Evolutionary conservation across 257 asterid genomes (phyloP).

Genomic region (Solanum chilense): DNA sequence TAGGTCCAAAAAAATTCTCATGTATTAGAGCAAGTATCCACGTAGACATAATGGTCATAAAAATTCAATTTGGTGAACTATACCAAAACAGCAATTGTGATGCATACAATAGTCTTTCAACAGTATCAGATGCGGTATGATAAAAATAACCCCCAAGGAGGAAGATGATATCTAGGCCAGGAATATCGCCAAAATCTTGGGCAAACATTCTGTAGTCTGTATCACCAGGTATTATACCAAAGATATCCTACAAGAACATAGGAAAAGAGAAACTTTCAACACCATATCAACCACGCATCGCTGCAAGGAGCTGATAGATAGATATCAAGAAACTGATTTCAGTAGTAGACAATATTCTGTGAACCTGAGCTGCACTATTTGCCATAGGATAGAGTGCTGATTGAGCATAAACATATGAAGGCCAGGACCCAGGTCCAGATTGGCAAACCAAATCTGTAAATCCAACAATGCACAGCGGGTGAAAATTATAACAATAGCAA

Average conservation of each 20-base stretch:
- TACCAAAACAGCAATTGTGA: conserved; percentile 49
- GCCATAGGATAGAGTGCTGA: conserved; percentile 93
- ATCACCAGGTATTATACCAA: conserved; percentile 91
- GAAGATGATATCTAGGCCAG: conserved; percentile 96
- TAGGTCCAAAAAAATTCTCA: conserved; percentile 14
- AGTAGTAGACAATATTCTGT: not conserved
- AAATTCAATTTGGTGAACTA: conserved; percentile 23
- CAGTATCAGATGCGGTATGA: conserved; percentile 94
- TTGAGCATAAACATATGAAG: conserved; percentile 73
- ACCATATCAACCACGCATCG: not conserved
- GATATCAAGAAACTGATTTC: not conserved
- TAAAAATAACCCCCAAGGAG: conserved; percentile 92
- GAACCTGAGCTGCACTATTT: conserved; percentile 97
- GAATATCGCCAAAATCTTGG: conserved; percentile 84
- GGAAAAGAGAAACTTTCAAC: not conserved
- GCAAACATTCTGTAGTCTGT: conserved; percentile 96
- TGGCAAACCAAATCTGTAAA: conserved; percentile 88
- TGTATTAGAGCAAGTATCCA: conserved; percentile 18
- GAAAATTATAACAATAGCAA: not conserved
- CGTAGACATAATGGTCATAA: not conserved
- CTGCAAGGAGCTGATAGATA: not conserved
- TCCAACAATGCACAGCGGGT: conserved; percentile 8
- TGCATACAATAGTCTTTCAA: conserved; percentile 96
- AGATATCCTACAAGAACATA: conserved; percentile 60
- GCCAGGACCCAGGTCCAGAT: conserved; percentile 99